These are phyloP conservation scores for Aspergillus piperis DNA, from an alignment of 2,329 filamentous ascomycete species.

Conservation along the genomic window DNA sequence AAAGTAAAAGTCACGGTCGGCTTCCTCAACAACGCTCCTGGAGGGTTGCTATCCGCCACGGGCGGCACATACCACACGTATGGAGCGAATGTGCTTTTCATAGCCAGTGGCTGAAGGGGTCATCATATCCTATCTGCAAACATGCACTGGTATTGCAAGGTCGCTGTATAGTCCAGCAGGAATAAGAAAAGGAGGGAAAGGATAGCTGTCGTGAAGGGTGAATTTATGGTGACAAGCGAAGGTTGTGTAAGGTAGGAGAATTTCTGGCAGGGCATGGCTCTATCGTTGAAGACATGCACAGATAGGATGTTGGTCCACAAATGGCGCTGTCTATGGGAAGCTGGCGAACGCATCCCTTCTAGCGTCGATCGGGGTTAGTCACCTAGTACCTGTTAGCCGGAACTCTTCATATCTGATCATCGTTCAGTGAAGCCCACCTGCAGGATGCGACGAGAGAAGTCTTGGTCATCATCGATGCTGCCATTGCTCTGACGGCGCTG, in stretches of 20 bases:
- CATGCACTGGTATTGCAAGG: constrained; percentile 28
- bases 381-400: constrained; percentile 22
- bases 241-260: constrained; percentile 8
- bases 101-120: constrained; percentile 3
- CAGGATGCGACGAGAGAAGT: constrained; percentile 93
- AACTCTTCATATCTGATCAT: too few species aligned
- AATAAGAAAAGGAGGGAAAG: constrained; percentile 16
- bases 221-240: constrained; percentile 15
- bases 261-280: constrained; percentile 15
- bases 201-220: constrained; percentile 1
- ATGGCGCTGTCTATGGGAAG: constrained; percentile 2
- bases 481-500: constrained; percentile 86
- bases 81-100: neutral
- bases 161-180: constrained; percentile 30
- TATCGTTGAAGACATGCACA: constrained; percentile 19
- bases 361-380: constrained; percentile 36
- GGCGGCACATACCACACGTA: neutral
- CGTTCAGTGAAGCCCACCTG: constrained; percentile 61
- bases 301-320: constrained; percentile 9
- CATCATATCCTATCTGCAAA: constrained; percentile 14
- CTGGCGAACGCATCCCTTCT: constrained; percentile 8
- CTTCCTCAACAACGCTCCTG: neutral
- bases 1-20: neutral
- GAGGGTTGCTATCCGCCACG: neutral
- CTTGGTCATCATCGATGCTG: constrained; percentile 95